Conservation (phyloP, 1,139 yeast genomes). For the Pneumocystis sp. region DNA sequence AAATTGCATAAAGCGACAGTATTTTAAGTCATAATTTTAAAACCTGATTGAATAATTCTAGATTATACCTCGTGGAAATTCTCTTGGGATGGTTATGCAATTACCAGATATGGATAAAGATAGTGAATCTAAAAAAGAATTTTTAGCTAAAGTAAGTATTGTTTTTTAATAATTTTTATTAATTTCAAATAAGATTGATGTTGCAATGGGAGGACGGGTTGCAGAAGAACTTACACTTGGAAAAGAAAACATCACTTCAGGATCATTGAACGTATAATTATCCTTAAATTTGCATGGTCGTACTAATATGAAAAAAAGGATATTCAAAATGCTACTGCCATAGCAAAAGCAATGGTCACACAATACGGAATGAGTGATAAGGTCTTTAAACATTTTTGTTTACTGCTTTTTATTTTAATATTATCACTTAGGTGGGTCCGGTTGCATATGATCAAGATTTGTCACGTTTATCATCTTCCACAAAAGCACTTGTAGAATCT, state of each 20-base stretch:
- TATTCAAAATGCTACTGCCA: slow-evolving; percentile 72
- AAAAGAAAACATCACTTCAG: slow-evolving; percentile 72
- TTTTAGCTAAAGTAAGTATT: slow-evolving; percentile 38
- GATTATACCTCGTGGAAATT: slow-evolving; percentile 89
- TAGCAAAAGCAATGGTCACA: slow-evolving; percentile 94
- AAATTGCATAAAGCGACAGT: slow-evolving; percentile 84
- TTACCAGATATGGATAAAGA: slow-evolving; percentile 97
- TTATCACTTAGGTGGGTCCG: slow-evolving; percentile 5
- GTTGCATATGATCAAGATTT: slow-evolving; percentile 2
- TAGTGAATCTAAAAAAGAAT: slow-evolving; percentile 78
- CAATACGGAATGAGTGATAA: slow-evolving; percentile 91
- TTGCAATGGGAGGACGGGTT: slow-evolving; percentile 97
- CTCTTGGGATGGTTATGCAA: slow-evolving; percentile 91
- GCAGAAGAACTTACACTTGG: slow-evolving; percentile 93
- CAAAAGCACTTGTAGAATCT: slow-evolving; percentile 80
- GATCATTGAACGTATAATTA: slow-evolving; percentile 6
- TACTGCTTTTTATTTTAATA: slow-evolving; percentile 24
- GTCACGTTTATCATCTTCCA: slow-evolving; percentile 44
- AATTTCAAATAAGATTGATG: slow-evolving; percentile 46
- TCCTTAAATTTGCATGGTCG: not conserved
- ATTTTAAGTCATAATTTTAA: not conserved
- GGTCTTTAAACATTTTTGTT: slow-evolving; percentile 83
- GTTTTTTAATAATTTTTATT: not conserved
- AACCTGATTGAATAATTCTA: not conserved
- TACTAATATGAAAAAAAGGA: slow-evolving; percentile 62